Conservation (phyloP, 176 grass and related monocot genomes). For the Aegilops bicornis region DNA sequence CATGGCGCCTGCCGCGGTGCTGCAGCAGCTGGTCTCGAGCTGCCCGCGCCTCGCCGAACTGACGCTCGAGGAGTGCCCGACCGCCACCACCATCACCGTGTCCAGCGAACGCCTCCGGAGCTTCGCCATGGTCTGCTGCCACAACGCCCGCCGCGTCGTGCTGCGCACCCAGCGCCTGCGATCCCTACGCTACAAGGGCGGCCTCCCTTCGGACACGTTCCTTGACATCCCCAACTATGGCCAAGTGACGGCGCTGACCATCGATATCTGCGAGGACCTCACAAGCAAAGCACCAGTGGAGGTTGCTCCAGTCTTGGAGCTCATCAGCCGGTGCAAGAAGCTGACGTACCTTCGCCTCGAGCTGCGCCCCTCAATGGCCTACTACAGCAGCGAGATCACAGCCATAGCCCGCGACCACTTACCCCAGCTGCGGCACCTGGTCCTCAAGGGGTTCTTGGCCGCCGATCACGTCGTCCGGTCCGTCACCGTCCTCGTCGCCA, state of each 20-base stretch:
- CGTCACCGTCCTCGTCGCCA: not conserved
- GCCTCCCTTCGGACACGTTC: not conserved
- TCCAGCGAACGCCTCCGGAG: not conserved
- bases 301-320: no score
- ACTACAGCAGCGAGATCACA: not conserved
- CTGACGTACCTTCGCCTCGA: not conserved
- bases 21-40: not conserved
- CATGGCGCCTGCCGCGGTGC: not conserved
- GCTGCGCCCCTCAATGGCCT: not conserved
- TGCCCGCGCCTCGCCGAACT: not conserved
- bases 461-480: not conserved
- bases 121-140: slow-evolving; percentile 10
- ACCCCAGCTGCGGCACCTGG: not conserved
- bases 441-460: slow-evolving; percentile 6
- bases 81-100: not conserved
- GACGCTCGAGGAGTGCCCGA: slow-evolving; percentile 13
- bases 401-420: not conserved
- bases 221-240: not conserved
- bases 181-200: not conserved
- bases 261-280: no score
- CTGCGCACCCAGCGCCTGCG: not conserved
- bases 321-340: not conserved
- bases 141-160: not conserved
- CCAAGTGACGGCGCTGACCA: not conserved
- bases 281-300: not conserved